Percentiles rank a stretch among this genome's conserved stretches.
phyloP scores from a whole-genome alignment of 1,139 yeast species.

The Kurtzmaniella quercitrusa region DNA sequence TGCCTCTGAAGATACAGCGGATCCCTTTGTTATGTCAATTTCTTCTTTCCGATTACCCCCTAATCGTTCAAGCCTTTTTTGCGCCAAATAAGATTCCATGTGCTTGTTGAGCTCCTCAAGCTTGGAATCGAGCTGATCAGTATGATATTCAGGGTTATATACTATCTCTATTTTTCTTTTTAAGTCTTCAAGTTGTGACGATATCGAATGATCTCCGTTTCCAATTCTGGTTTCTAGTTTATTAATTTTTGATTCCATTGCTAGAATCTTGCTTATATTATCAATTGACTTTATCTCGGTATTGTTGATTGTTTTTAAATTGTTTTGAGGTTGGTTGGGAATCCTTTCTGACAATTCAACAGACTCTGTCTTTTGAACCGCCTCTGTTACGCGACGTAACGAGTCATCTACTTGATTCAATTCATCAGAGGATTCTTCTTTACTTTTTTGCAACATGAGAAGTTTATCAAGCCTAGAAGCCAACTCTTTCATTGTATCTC shows the following conservation, averaged over 20 bases:
- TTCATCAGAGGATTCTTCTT: not conserved
- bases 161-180: slow-evolving; percentile 34
- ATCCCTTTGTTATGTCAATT: not conserved
- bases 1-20: slow-evolving; percentile 10
- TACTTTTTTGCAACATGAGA: not conserved
- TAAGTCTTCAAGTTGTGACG: slow-evolving; percentile 29
- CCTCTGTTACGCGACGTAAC: not conserved
- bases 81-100: slow-evolving; percentile 16
- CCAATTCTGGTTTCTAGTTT: slow-evolving; percentile 22
- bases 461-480: not conserved
- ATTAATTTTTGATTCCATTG: slow-evolving; percentile 22
- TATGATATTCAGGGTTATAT: slow-evolving; percentile 30
- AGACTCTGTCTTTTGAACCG: not conserved
- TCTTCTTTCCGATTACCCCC: slow-evolving; percentile 11
- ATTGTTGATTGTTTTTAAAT: too few relatives aligned
- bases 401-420: not conserved
- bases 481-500: not conserved
- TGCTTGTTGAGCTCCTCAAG: slow-evolving; percentile 14
- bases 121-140: slow-evolving; percentile 17
- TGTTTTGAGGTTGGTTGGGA: not conserved
- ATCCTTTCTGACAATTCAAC: not conserved
- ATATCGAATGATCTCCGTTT: slow-evolving; percentile 14
- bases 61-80: slow-evolving; percentile 13
- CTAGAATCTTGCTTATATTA: slow-evolving; percentile 8
- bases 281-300: not conserved